Conservation (phyloP, 208 protist species). For the Angomonas deanei region DNA sequence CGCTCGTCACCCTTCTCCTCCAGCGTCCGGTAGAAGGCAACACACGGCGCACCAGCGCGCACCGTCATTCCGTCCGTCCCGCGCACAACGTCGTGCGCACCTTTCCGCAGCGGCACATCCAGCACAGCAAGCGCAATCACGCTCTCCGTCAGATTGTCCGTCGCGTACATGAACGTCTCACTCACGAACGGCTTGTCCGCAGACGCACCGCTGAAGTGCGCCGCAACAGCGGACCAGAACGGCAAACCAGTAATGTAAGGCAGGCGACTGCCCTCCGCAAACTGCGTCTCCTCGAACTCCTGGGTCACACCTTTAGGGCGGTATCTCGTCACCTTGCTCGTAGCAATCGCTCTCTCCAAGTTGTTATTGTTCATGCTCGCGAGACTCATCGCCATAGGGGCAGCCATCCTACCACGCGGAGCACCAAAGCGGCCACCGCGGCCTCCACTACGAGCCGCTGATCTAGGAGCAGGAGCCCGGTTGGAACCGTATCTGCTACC, state of each 20-base stretch:
- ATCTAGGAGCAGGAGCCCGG: neutral
- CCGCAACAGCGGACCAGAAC: constrained; percentile 7
- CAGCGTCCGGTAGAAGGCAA: constrained; percentile 2
- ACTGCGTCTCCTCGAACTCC: constrained; percentile 17
- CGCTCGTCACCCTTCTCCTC: constrained; percentile 3
- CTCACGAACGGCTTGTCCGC: neutral
- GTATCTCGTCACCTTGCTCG: neutral
- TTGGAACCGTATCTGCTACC: neutral
- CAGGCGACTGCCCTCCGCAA: neutral
- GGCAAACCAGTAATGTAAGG: neutral
- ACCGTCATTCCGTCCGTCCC: constrained; percentile 1
- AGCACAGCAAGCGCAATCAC: constrained; percentile 7
- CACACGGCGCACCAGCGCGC: neutral
- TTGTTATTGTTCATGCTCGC: neutral
- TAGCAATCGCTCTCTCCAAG: neutral
- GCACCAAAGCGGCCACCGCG: neutral
- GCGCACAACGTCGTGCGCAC: neutral
- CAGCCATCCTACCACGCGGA: neutral
- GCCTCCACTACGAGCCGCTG: neutral
- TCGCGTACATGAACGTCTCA: constrained; percentile 10
- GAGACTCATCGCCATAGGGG: neutral
- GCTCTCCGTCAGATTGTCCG: neutral
- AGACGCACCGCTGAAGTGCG: constrained; percentile 1
- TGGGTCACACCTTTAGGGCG: constrained; percentile 10
- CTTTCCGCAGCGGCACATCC: neutral